phyloP scores from a whole-genome alignment of 1,284 basidiomycete species.

The Ustilago trichophora region DNA sequence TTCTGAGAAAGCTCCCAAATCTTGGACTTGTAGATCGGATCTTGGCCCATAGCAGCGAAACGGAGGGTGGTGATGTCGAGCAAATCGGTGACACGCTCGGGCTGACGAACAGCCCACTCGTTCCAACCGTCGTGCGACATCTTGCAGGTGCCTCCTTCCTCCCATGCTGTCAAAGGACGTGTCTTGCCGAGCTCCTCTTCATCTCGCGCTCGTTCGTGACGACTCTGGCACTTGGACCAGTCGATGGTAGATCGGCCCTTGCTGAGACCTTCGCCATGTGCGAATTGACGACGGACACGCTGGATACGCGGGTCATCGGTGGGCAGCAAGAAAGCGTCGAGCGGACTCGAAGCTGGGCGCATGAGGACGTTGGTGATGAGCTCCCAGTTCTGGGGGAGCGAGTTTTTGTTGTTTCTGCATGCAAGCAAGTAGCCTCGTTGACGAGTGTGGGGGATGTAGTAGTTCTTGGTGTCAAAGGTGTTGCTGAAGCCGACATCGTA shows the following conservation, averaged over 20 bases:
- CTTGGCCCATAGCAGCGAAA: conserved; percentile 76
- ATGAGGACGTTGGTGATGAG: conserved; percentile 75
- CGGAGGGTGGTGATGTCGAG: conserved; percentile 90
- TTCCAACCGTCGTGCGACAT: conserved; percentile 91
- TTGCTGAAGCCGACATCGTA: conserved; percentile 76
- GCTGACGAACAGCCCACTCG: conserved; percentile 89
- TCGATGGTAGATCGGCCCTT: conserved; percentile 71
- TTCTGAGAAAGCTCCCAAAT: conserved; percentile 96
- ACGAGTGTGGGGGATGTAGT: conserved; percentile 88
- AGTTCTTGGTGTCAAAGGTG: conserved; percentile 86
- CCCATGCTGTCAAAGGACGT: conserved; percentile 89
- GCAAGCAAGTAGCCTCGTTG: conserved; percentile 57
- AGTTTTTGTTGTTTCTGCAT: conserved; percentile 47
- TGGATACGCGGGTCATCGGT: conserved; percentile 91
- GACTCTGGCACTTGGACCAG: conserved; percentile 90
- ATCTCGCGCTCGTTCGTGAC: conserved; percentile 85
- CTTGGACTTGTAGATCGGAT: conserved; percentile 58
- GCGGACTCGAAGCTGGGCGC: conserved; percentile 84
- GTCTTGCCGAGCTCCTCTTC: conserved; percentile 84
- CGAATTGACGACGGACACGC: conserved; percentile 76
- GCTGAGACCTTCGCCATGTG: conserved; percentile 51
- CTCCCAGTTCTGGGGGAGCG: conserved; percentile 73
- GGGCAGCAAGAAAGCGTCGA: conserved; percentile 90
- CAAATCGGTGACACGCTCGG: conserved; percentile 93
- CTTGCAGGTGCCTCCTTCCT: conserved; percentile 89